Evolutionary conservation across 1,284 basidiomycete species (phyloP).

Genomic region (Naganishia albida): DNA sequence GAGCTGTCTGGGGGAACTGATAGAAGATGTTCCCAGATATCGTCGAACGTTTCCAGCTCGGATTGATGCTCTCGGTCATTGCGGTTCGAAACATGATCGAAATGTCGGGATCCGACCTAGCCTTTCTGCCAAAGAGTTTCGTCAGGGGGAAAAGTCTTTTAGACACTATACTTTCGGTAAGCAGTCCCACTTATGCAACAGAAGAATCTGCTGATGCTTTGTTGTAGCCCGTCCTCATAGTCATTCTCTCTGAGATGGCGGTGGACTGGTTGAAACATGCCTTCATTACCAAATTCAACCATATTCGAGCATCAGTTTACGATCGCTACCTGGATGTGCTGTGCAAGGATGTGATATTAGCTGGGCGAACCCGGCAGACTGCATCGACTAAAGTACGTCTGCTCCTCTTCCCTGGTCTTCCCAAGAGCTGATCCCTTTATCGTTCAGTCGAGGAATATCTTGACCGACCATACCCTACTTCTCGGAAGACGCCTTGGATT

Average conservation of each 20-base stretch:
- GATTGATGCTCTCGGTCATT: constrained; percentile 87
- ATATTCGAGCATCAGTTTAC: constrained; percentile 92
- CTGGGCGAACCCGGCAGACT: constrained; percentile 65
- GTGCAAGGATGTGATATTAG: constrained; percentile 87
- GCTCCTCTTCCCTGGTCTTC: background rate
- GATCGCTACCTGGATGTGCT: constrained; percentile 95
- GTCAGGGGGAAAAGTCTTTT: constrained; percentile 72
- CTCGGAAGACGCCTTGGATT: constrained; percentile 90
- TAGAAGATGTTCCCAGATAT: constrained; percentile 65
- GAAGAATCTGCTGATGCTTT: background rate
- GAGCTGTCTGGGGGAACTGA: background rate
- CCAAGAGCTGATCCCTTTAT: constrained; percentile 6
- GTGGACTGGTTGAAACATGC: constrained; percentile 99
- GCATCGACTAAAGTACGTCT: constrained; percentile 67
- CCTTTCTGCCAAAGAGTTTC: constrained; percentile 81
- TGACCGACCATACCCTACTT: constrained; percentile 19
- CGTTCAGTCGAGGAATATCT: constrained; percentile 11
- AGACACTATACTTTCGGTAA: constrained; percentile 80
- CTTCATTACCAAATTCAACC: constrained; percentile 96
- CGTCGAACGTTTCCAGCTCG: constrained; percentile 93
- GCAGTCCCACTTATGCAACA: constrained; percentile 42
- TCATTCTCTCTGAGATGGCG: constrained; percentile 86
- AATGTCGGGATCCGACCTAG: constrained; percentile 80
- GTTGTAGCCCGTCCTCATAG: constrained; percentile 84
- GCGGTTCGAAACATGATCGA: constrained; percentile 95